Base-by-base conservation (phyloP, 108 stramenopile genomes). In the Pseudonitzschia delicatissima region DNA sequence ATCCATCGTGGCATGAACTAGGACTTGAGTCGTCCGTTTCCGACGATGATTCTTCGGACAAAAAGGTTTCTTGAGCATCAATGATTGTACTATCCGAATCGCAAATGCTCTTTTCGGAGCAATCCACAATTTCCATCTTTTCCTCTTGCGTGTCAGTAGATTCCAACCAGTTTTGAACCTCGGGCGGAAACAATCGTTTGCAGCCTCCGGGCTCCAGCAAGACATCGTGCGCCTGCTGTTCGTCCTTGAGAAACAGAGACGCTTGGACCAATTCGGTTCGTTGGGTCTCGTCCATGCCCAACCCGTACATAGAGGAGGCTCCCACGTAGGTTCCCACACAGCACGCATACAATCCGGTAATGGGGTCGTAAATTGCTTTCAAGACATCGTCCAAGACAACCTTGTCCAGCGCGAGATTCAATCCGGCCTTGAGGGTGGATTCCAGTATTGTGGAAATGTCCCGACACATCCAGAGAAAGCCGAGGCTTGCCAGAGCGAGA, bases 301-400 rank as follows among this genome's bases (percentile, higher is more conserved):
- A 63, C 23, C 60, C 75, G 37, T 85, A 85, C 77, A 85, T 81
- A 45, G 68, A 48, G 20, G 68, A 53, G 18, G 67, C 77, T 6
- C 83, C 83, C 27, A 78, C 36, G 33, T 70, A 78, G 3, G 52
- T 36, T 23, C 62, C 68, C 7, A 70, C 44, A 29, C 59, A 25
- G 28, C 45, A 59, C 4, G 80, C 57, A 20, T 78, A 33, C 3
- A 73, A 2, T 3, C 80, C 80, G 21, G 34, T 15, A 8, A 75
- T 67, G 2, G 79, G 73, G 64, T 81, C 74, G 32, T 67, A 81
- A 6, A 85, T n/a, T 2, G 44, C 27, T 34, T 42, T 28, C 27
- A 85, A 32, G 13, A 85, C 37, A 61, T 85, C 78, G 42, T 85
- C 83, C 57, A 85, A 40, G 25, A 80, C 73, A 17, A 84, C 17